Conservation (phyloP, 1,284 basidiomycete genomes). For the Schizophyllum commune region DNA sequence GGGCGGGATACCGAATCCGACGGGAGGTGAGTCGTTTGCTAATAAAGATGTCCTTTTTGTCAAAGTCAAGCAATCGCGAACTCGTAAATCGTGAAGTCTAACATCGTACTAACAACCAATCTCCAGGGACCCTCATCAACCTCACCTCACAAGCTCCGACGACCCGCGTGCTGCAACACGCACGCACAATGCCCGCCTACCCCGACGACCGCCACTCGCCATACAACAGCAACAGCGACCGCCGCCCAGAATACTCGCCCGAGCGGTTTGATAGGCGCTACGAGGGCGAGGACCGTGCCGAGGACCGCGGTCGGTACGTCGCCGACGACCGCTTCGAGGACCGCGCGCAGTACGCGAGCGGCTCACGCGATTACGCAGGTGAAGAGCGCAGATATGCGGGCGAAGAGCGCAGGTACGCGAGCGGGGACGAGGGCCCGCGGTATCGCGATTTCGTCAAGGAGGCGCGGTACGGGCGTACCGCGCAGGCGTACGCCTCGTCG, state of each 20-base stretch:
- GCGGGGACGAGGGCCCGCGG: not conserved
- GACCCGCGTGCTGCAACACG: not conserved
- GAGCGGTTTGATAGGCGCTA: not conserved
- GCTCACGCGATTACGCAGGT: not conserved
- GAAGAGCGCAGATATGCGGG: not conserved
- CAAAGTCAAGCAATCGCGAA: no score
- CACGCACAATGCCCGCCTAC: not conserved
- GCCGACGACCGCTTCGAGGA: not conserved
- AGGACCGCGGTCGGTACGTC: not conserved
- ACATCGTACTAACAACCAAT: not conserved
- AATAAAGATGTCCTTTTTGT: no score
- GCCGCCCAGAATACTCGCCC: no score
- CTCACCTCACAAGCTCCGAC: not conserved
- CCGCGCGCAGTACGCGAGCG: not conserved
- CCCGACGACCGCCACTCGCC: not conserved
- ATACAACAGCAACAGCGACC: no score
- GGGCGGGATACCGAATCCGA: conserved; percentile 21
- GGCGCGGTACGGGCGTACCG: not conserved
- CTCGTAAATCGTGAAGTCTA: no score
- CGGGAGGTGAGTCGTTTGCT: not conserved
- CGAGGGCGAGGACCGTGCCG: not conserved
- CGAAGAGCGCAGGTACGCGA: no score
- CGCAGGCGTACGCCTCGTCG: not conserved
- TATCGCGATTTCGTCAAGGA: not conserved
- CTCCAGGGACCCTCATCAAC: not conserved